Conservation (phyloP, 768 basidiomycete species). For the Amanita rimosa region DNA sequence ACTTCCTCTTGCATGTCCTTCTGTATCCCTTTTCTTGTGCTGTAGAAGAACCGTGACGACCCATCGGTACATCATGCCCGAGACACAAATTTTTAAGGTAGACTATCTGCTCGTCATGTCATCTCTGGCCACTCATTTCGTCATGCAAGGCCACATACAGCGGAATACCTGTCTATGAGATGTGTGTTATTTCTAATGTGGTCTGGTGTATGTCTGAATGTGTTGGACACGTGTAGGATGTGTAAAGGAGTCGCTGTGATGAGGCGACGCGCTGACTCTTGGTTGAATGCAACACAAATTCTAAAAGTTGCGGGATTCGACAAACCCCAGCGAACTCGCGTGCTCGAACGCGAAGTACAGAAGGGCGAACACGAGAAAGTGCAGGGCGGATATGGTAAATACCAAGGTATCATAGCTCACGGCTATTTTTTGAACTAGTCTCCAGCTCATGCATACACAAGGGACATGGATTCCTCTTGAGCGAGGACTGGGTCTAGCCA, state of each 20-base stretch:
- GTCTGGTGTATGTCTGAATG: slow-evolving; percentile 22
- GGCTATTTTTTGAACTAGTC: slow-evolving; percentile 10
- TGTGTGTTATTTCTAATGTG: slow-evolving; percentile 45
- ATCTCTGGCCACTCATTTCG: slow-evolving; percentile 14
- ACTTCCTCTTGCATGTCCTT: not conserved
- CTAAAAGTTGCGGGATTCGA: slow-evolving; percentile 99
- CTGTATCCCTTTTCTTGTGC: not conserved
- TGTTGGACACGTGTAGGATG: slow-evolving; percentile 56
- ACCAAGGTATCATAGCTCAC: slow-evolving; percentile 59
- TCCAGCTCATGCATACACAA: slow-evolving; percentile 18
- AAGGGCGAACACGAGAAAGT: slow-evolving; percentile 99
- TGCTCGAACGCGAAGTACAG: slow-evolving; percentile 95
- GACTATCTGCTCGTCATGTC: slow-evolving; percentile 11
- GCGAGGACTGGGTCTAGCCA: slow-evolving; percentile 73
- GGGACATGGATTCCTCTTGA: slow-evolving; percentile 99
- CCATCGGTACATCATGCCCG: slow-evolving; percentile 45
- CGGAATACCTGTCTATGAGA: slow-evolving; percentile 87
- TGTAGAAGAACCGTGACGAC: not conserved
- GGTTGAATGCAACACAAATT: slow-evolving; percentile 99
- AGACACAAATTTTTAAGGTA: slow-evolving; percentile 85
- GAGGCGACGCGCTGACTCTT: slow-evolving; percentile 91
- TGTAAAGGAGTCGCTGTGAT: slow-evolving; percentile 95
- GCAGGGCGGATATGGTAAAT: slow-evolving; percentile 98
- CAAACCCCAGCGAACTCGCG: slow-evolving; percentile 95
- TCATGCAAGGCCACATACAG: slow-evolving; percentile 73